Percentiles rank a stretch among this genome's conserved stretches.
These are phyloP conservation scores for Golubevia sp. DNA, from an alignment of 1,284 basidiomycete species.

Conservation along the genomic window DNA sequence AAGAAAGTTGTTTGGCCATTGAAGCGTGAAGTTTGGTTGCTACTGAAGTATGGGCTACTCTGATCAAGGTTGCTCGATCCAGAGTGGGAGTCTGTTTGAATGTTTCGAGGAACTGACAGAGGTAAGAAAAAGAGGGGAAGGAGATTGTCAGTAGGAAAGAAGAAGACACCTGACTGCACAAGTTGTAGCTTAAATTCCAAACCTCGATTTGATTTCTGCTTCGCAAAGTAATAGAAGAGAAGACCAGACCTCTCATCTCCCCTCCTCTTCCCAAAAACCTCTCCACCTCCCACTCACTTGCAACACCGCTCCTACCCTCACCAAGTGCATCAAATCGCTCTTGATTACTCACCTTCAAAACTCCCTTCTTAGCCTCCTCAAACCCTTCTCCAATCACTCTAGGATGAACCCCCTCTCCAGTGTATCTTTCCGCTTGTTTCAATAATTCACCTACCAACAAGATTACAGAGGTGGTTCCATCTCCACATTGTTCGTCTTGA, in stretches of 20 bases:
- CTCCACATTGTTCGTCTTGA: slow-evolving; percentile 98
- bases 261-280: too few relatives aligned
- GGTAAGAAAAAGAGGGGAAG: slow-evolving; percentile 1
- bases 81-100: slow-evolving; percentile 76
- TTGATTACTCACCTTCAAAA: slow-evolving; percentile 73
- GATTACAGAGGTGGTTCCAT: slow-evolving; percentile 97
- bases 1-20: slow-evolving; percentile 85
- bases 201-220: too few relatives aligned
- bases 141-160: neutral
- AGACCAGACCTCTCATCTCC: too few relatives aligned
- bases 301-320: neutral
- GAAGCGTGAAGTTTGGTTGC: slow-evolving; percentile 86
- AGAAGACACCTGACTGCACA: too few relatives aligned
- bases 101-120: slow-evolving; percentile 80
- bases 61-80: slow-evolving; percentile 87
- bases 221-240: too few relatives aligned
- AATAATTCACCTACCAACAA: slow-evolving; percentile 94
- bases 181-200: too few relatives aligned
- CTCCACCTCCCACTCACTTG: too few relatives aligned
- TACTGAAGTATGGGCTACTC: slow-evolving; percentile 91
- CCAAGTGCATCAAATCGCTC: too few relatives aligned
- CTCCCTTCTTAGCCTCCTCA: slow-evolving; percentile 95
- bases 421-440: slow-evolving; percentile 97
- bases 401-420: slow-evolving; percentile 96
- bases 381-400: slow-evolving; percentile 94